These are phyloP conservation scores for Endothia cerciana DNA, from an alignment of 2,329 filamentous ascomycete genomes.

Conservation along the genomic window DNA sequence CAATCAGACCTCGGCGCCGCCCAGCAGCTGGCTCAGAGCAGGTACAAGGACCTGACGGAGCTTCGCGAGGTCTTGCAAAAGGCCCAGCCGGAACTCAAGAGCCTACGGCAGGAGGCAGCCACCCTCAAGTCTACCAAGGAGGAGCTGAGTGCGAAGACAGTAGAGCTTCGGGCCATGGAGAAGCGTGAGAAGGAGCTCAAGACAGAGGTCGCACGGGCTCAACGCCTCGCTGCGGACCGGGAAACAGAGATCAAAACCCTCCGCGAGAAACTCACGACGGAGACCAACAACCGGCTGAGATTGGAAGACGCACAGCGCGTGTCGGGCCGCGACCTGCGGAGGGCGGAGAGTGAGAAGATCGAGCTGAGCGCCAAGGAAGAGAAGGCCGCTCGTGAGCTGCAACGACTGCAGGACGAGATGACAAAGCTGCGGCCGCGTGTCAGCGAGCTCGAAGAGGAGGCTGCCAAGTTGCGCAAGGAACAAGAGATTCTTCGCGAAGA, in stretches of 20 bases:
- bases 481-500: conserved; percentile 74
- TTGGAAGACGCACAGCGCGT: conserved; percentile 80
- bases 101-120: conserved; percentile 74
- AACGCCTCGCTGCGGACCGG: conserved; percentile 71
- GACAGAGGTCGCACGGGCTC: conserved; percentile 71
- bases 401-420: conserved; percentile 73
- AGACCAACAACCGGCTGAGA: conserved; percentile 70
- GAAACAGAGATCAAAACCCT: conserved; percentile 78
- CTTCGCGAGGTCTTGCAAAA: conserved; percentile 80
- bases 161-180: conserved; percentile 76
- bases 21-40: conserved; percentile 80
- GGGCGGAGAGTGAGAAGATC: conserved; percentile 76
- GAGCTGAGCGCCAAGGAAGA: conserved; percentile 76
- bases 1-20: conserved; percentile 85
- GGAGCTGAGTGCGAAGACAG: conserved; percentile 63
- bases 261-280: conserved; percentile 76
- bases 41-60: conserved; percentile 87
- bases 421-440: conserved; percentile 65
- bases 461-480: conserved; percentile 70
- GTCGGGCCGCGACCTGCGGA: conserved; percentile 76
- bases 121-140: conserved; percentile 76
- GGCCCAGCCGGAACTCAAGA: conserved; percentile 82
- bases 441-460: conserved; percentile 73
- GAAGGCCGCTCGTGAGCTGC: conserved; percentile 70
- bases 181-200: conserved; percentile 80